phyloP scores from a whole-genome alignment of 768 basidiomycete genomes.

The Cyathus striatus region DNA sequence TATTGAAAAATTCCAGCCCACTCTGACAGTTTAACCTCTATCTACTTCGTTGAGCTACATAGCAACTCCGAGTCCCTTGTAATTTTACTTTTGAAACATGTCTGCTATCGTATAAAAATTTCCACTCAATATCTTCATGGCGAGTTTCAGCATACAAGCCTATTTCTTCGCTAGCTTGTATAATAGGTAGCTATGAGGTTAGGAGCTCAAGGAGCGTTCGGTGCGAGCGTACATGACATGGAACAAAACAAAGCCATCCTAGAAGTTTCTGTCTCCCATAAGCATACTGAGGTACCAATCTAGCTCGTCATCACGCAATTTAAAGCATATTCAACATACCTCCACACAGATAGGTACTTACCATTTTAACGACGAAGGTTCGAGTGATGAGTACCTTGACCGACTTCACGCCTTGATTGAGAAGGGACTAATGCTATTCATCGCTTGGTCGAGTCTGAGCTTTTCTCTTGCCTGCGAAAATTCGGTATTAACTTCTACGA shows the following conservation, averaged over 20 bases:
- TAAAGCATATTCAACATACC: not conserved
- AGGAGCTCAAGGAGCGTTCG: constrained; percentile 39
- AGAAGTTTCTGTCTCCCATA: constrained; percentile 48
- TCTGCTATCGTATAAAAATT: constrained; percentile 27
- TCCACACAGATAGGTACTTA: constrained; percentile 42
- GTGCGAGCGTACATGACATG: constrained; percentile 43
- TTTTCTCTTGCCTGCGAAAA: constrained; percentile 54
- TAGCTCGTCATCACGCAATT: constrained; percentile 10
- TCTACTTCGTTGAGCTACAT: no score
- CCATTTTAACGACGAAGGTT: constrained; percentile 44
- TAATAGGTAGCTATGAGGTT: constrained; percentile 50
- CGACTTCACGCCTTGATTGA: constrained; percentile 23
- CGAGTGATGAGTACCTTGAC: constrained; percentile 51
- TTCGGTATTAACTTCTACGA: constrained; percentile 51
- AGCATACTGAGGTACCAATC: constrained; percentile 43
- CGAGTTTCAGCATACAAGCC: not conserved
- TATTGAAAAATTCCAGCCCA: no score
- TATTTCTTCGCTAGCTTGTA: not conserved
- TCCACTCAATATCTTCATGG: constrained; percentile 48
- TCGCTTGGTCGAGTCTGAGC: constrained; percentile 32
- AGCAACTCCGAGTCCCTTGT: no score
- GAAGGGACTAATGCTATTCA: constrained; percentile 36
- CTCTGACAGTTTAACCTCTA: no score
- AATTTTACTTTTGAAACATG: no score
- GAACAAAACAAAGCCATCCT: constrained; percentile 46